Percentiles rank a stretch among this genome's conserved stretches.
These are phyloP conservation scores for Sphaerostilbella broomeana DNA, from an alignment of 2,329 filamentous ascomycete species.

Conservation along the genomic window DNA sequence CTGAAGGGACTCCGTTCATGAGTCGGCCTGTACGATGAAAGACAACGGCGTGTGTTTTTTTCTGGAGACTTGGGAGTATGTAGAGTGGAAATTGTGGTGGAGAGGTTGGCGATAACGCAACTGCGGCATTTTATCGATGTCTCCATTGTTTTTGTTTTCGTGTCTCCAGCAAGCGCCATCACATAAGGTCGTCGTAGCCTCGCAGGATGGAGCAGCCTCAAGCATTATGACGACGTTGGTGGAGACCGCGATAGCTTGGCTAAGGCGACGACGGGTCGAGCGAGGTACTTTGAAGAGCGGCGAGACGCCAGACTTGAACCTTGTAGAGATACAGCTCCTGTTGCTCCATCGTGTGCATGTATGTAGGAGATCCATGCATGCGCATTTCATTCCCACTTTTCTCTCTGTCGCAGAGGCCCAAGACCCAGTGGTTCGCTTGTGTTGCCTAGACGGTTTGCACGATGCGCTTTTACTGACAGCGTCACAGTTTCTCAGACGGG, in stretches of 20 bases:
- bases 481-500: too few relatives aligned
- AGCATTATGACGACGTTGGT: conserved; percentile 9
- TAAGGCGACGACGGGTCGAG: not conserved
- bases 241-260: conserved; percentile 4
- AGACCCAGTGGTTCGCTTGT: not conserved
- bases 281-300: too few relatives aligned
- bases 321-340: not conserved
- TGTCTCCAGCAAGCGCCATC: conserved; percentile 18
- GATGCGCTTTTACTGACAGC: too few relatives aligned
- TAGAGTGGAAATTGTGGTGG: conserved; percentile 19
- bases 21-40: conserved; percentile 4
- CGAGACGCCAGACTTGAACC: not conserved
- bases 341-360: conserved; percentile 1
- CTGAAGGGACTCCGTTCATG: conserved; percentile 4
- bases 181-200: conserved; percentile 3
- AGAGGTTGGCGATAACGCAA: conserved; percentile 21
- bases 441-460: too few relatives aligned
- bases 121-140: conserved; percentile 26
- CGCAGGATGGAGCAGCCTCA: conserved; percentile 3
- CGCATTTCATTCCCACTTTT: not conserved
- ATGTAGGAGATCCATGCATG: conserved; percentile 2
- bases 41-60: conserved; percentile 5
- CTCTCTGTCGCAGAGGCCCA: not conserved
- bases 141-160: conserved; percentile 23
- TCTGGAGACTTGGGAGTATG: conserved; percentile 11